phyloP scores from a whole-genome alignment of 805 yeast genomes.

The Ogataea populi-albae region DNA sequence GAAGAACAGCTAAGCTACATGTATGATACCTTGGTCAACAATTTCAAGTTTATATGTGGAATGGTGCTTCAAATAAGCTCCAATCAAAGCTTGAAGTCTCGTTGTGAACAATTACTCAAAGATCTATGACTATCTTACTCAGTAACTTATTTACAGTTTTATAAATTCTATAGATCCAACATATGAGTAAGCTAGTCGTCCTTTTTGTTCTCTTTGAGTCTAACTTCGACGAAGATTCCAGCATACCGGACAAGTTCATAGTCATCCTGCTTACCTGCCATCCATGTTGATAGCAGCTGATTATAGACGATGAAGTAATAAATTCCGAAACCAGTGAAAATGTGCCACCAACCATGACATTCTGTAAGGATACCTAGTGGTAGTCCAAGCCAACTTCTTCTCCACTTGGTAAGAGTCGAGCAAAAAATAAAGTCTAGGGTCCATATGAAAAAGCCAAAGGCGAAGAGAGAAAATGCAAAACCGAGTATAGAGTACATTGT shows the following conservation, averaged over 20 bases:
- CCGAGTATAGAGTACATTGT: constrained; percentile 28
- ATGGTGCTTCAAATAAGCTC: constrained; percentile 7
- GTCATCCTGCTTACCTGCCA: constrained; percentile 52
- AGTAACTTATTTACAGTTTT: no score
- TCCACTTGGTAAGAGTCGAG: constrained; percentile 47
- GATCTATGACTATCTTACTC: neutral
- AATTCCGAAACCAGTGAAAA: constrained; percentile 81
- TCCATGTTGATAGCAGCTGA: constrained; percentile 68
- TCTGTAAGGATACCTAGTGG: constrained; percentile 86
- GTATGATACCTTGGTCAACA: constrained; percentile 14
- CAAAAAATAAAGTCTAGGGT: constrained; percentile 85
- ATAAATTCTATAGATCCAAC: no score
- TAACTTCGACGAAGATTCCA: constrained; percentile 53
- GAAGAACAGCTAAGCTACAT: constrained; percentile 5
- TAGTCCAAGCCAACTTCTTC: constrained; percentile 64
- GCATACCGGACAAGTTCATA: constrained; percentile 58
- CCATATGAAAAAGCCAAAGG: constrained; percentile 81
- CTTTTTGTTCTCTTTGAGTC: constrained; percentile 20
- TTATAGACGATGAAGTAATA: constrained; percentile 79
- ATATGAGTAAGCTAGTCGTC: no score
- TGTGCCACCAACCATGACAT: constrained; percentile 98
- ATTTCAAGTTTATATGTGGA: constrained; percentile 19
- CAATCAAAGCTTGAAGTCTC: constrained; percentile 1
- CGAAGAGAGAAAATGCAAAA: constrained; percentile 42
- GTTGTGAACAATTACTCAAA: constrained; percentile 4